Evolutionary conservation across 2,329 filamentous ascomycete species (phyloP).

Genomic region (Fusarium sp.): DNA sequence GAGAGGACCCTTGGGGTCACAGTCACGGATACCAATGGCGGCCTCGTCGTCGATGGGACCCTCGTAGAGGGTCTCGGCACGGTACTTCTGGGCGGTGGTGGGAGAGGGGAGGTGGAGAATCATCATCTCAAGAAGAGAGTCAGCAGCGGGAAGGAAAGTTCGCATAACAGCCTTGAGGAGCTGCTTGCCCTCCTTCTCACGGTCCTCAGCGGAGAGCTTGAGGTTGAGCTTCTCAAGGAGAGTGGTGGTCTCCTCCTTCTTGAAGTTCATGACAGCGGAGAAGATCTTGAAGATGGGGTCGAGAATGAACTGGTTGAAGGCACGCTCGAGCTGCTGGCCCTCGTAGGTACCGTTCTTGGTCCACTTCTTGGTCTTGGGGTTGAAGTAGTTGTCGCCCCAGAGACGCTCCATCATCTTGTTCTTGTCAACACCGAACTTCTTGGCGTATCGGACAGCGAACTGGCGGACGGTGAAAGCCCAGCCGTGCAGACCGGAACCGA

Average conservation of each 20-base stretch:
- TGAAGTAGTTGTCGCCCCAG: slow-evolving; percentile 99
- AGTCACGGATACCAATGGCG: slow-evolving; percentile 97
- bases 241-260: slow-evolving; percentile 87
- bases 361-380: slow-evolving; percentile 99
- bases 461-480: slow-evolving; percentile 99
- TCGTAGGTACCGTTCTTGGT: slow-evolving; percentile 86
- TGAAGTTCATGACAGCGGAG: slow-evolving; percentile 95
- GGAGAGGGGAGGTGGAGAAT: slow-evolving; percentile 98
- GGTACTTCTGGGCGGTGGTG: slow-evolving; percentile 95
- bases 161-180: slow-evolving; percentile 98
- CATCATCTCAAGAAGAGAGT: slow-evolving; percentile 99
- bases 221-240: slow-evolving; percentile 94
- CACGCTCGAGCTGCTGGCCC: slow-evolving; percentile 92
- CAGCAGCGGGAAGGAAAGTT: slow-evolving; percentile 97
- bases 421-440: slow-evolving; percentile 99
- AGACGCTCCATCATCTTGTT: slow-evolving; percentile 99
- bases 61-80: slow-evolving; percentile 98
- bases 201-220: slow-evolving; percentile 88
- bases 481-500: slow-evolving; percentile 99
- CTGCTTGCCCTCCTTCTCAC: slow-evolving; percentile 94
- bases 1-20: slow-evolving; percentile 96
- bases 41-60: slow-evolving; percentile 92
- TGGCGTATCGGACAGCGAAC: slow-evolving; percentile 94
- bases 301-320: slow-evolving; percentile 99
- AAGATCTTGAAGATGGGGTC: slow-evolving; percentile 99